Evolutionary conservation across 345 rosid species (phyloP), one percentile per base, ranked within the genome.

Genomic region (Aethionema arabicum): DNA sequence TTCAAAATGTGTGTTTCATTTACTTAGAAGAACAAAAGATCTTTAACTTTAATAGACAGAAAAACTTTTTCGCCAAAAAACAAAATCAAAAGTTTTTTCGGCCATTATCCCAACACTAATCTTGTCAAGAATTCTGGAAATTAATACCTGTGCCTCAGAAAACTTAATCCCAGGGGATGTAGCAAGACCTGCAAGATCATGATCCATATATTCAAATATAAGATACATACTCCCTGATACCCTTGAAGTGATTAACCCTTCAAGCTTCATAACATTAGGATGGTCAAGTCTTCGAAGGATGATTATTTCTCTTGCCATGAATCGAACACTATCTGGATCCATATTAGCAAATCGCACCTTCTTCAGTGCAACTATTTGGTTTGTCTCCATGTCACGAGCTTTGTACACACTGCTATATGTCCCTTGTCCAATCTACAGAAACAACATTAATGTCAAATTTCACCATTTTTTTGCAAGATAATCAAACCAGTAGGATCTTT

Each of bases 391-490:
- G 65, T 85, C 91, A 27, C 84, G 61, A 31, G 91, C 88, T 70
- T 76, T 82, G 68, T 85, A 85, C 59, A 85, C 91, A 63, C 84
- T 83, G 71, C 91, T 85, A 61, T 85, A 85, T 14, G 91, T 85
- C 57, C 91, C 91, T 79, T 85, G 91, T 32, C 91, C 91, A 70
- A 85, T 81, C 86, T 85, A 42, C 52, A 63, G 71, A 70, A 74
- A 15, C 5, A 57, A 52, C 10, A 59, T 11, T 33, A 72, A 59
- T 38, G 52, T 59, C 58, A 66, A 39, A 36, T 48, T 47, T 52
- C 48, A 42, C 8, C 13, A 31, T 4, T 16, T 4, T 16, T 10
- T 40, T 38, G 7, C 5, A 38, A 8, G 7, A 52, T 1, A n/a
- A 5, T 30, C 0, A 50, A 2, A 41, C n/a, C n/a, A n/a, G n/a